Evolutionary conservation across 257 asterid species (phyloP), one percentile per base, ranked within the genome.

Genomic region (Pogostemon cablin): DNA sequence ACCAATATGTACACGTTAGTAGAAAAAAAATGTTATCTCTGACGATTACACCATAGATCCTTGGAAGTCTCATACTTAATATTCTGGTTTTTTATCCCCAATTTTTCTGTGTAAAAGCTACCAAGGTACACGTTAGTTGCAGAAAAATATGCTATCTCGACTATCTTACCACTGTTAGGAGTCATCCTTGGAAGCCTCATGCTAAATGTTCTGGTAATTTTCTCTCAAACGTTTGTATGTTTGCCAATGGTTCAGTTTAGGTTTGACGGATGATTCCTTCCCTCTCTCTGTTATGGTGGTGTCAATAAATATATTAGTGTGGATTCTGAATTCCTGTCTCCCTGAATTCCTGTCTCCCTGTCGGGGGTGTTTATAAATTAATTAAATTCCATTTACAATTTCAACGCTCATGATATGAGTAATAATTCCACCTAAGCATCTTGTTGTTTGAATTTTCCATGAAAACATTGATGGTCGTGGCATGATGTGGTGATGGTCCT

Each of bases 401-500:
- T 50, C 15, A 50, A 12, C 56, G 6, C 56, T 49, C 25, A 49
- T 7, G 8, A 3, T 11, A 7, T 50, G 32, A 50, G 56, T 3
- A 20, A 50, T 50, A 12, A 49, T n/a, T n/a, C 5, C 56, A 49
- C 32, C 25, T 12, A 49, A 12, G 32, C 32, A 12, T 50, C 56
- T 50, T 50, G 32, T 50, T 50, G 32, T 50, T 50, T 50, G 56
- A 11, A 50, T 58, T 12, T 10, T 48, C 48, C 67, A 4, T 57
- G 58, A 20, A 9, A 38, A 12, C 44, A 39, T 34, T 5, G 59
- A 9, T 8, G 55, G 9, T 68, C 44, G 35, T 53, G 64, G 42
- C 44, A 68, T 44, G 40, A 40, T 68, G 25, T 54, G 65, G 41
- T 54, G 65, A 25, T 41, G 65, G 32, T 44, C 66, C 4, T 5